Evolutionary conservation across 306 rosid species (phyloP).

Genomic region (Fagus crenata): DNA sequence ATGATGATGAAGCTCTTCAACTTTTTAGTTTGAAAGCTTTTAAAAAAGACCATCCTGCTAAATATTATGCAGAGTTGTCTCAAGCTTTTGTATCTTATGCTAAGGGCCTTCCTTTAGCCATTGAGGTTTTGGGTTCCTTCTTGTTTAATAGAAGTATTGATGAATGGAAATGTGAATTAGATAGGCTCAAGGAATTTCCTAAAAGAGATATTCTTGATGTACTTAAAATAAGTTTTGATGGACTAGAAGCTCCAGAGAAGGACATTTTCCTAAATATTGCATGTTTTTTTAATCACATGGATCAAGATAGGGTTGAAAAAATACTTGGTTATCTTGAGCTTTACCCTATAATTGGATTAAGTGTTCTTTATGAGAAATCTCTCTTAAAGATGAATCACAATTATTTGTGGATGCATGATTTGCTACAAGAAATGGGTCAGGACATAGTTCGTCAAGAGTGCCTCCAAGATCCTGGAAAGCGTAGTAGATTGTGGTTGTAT

Average conservation of each 20-base stretch:
- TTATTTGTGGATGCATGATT: slow-evolving; percentile 21
- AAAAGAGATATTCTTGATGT: background rate
- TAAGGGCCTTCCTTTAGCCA: slow-evolving; percentile 18
- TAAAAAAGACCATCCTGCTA: background rate
- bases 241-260: background rate
- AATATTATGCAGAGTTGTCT: background rate
- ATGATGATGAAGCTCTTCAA: background rate
- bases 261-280: slow-evolving; percentile 17
- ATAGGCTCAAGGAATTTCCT: background rate
- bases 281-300: slow-evolving; percentile 24
- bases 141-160: background rate
- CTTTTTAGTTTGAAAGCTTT: slow-evolving; percentile 7
- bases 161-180: background rate
- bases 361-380: slow-evolving; percentile 27
- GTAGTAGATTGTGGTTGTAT: slow-evolving; percentile 23
- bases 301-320: background rate
- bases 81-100: background rate
- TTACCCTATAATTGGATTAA: slow-evolving; percentile 9
- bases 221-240: slow-evolving; percentile 11
- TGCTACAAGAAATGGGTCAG: slow-evolving; percentile 26
- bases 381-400: background rate
- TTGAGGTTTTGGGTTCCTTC: background rate
- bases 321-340: slow-evolving; percentile 12
- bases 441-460: slow-evolving; percentile 14
- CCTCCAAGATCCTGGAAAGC: background rate